Conservation (phyloP, 352 stramenopile species). For the Phytophthora multivora region DNA sequence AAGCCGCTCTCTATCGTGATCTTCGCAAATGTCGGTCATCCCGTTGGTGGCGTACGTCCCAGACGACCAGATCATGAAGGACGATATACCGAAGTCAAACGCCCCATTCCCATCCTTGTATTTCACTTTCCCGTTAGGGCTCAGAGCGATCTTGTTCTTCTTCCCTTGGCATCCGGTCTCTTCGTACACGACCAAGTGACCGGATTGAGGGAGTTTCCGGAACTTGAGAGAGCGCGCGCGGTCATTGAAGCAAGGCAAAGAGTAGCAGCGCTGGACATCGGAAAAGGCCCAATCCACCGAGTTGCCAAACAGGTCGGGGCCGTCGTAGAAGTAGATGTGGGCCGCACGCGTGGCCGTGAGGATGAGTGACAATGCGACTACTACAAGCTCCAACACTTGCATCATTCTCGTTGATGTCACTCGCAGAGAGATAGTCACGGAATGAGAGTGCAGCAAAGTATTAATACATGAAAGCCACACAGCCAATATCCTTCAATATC, state of each 20-base stretch:
- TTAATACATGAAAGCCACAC: too few relatives aligned
- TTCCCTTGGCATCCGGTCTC: constrained; percentile 13
- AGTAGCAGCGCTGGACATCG: constrained; percentile 18
- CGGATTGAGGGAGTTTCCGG: constrained; percentile 5
- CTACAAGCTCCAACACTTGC: not conserved
- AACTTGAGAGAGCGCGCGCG: constrained; percentile 13
- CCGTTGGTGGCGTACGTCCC: constrained; percentile 19
- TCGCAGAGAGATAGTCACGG: not conserved
- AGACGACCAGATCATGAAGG: constrained; percentile 25
- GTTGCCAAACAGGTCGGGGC: not conserved
- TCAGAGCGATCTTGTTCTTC: constrained; percentile 12
- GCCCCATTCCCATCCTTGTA: constrained; percentile 17
- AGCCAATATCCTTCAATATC: too few relatives aligned
- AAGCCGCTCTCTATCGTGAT: constrained; percentile 1
- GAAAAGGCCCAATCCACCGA: constrained; percentile 15
- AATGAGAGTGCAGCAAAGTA: not conserved
- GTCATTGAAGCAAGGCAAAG: constrained; percentile 26
- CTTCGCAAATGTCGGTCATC: constrained; percentile 20
- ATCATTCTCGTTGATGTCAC: not conserved
- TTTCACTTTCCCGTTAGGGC: not conserved
- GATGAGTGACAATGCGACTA: not conserved
- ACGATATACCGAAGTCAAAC: constrained; percentile 21
- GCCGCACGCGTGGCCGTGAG: not conserved
- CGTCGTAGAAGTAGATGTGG: constrained; percentile 20
- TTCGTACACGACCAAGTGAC: constrained; percentile 21